A percentile compares a stretch with the other conserved stretches of the same genome.
Evolutionary conservation across 2,329 filamentous ascomycete species (phyloP).

Genomic region (Didymella sp.): DNA sequence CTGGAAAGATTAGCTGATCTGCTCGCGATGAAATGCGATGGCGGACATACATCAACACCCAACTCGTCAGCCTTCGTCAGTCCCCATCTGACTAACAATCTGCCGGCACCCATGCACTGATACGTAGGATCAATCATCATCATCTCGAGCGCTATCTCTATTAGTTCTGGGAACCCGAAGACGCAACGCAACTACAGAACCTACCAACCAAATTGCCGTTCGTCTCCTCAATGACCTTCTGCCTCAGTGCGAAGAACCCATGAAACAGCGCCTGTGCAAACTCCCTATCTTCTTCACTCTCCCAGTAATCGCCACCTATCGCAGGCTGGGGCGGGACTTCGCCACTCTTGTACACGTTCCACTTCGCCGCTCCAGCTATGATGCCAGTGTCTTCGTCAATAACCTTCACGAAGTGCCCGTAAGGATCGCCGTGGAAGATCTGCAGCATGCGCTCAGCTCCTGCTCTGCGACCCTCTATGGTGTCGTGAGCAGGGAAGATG

Average conservation of each 20-base stretch:
- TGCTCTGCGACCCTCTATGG: conserved; percentile 1
- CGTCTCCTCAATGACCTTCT: conserved; percentile 17
- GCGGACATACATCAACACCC: conserved; percentile 15
- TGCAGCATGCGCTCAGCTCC: conserved; percentile 18
- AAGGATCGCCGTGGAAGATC: conserved; percentile 1
- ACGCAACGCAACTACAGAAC: no score
- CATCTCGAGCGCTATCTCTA: conserved; percentile 9
- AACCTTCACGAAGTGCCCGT: conserved; percentile 17
- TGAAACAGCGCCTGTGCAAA: conserved; percentile 16
- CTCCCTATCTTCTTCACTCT: conserved; percentile 17
- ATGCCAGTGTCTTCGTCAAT: conserved; percentile 3
- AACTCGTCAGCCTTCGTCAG: conserved; percentile 15
- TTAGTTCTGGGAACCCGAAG: neutral
- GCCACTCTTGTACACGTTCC: conserved; percentile 20
- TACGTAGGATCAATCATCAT: conserved; percentile 16
- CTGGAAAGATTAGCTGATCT: neutral
- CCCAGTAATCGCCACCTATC: conserved; percentile 18
- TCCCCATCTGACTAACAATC: conserved; percentile 12
- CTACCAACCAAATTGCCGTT: conserved; percentile 9
- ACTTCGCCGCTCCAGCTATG: conserved; percentile 19
- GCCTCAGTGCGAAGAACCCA: conserved; percentile 13
- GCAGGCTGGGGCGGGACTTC: conserved; percentile 12
- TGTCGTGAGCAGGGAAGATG: conserved; percentile 17
- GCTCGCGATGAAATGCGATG: neutral
- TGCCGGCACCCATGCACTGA: conserved; percentile 12